Base-by-base conservation (phyloP, 306 rosid species). In the Casuarina equisetifolia region DNA sequence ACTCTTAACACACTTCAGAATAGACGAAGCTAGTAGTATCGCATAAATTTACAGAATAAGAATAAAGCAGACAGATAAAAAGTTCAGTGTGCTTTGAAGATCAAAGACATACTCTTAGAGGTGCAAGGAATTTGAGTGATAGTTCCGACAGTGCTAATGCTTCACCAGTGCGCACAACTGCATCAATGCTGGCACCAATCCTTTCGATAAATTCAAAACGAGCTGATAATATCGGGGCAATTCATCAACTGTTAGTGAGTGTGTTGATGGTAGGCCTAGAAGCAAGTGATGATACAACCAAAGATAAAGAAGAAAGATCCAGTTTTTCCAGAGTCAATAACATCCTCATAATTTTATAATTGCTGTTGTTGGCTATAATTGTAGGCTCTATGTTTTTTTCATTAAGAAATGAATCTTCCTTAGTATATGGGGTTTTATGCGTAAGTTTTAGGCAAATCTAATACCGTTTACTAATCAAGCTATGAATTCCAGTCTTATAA, bases 61-160 rank as follows among this genome's bases (percentile, higher is more conserved):
- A n/a, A 25, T 2, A 8, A 58, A 25, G 25, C 11, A 66, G 4
- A n/a, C 19, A 40, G 50, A 17, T 6, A 5, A 5, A 38, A 55
- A 44, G 69, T 62, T 62, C 13, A 42, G 35, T 13, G 5, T 40
- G 46, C 5, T 16, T 32, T 8, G 42, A 66, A n/a, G 50, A 66
- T 66, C 50, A 66, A 42, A 83, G 74, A 55, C 93, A 77, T 87
- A 92, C 99, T 87, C 84, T 89, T 49, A 95, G 85, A 58, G 97
- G 96, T 38, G 97, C 93, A 78, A 95, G 85, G 88, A 86, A 91
- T 85, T 91, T 92, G 78, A 95, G 67, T 11, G 92, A 88, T 81
- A 92, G 75, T 50, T 92, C 94, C 38, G 96, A 78, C 76, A 92
- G 58, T 50, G 99, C 97, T 79, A 90, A 85, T 70, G 97, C 91